A percentile compares a stretch with the other conserved stretches of the same genome.
phyloP scores from a whole-genome alignment of 1,284 basidiomycete species.

The Pseudozyma flocculosa region DNA sequence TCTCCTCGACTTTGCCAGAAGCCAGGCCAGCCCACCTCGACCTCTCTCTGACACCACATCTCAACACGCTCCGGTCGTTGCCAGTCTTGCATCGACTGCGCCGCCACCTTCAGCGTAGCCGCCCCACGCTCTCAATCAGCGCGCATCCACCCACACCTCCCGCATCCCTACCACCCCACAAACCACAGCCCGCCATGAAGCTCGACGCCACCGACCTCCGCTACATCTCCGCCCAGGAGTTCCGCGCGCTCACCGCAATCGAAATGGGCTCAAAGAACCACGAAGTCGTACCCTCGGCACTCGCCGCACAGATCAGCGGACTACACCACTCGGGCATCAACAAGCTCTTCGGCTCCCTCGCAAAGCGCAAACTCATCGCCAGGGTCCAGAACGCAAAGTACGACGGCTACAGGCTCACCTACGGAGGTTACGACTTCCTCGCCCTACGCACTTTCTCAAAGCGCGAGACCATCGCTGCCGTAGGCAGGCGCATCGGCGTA shows the following conservation, averaged over 20 bases:
- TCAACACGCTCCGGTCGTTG: no score
- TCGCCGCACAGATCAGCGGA: constrained; percentile 89
- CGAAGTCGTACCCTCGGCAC: constrained; percentile 83
- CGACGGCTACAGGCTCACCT: constrained; percentile 94
- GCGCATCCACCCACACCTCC: constrained; percentile 1
- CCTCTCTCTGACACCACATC: no score
- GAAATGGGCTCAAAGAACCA: constrained; percentile 99
- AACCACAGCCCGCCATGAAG: constrained; percentile 65
- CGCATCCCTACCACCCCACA: constrained; percentile 3
- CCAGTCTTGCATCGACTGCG: no score
- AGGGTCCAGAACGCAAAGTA: constrained; percentile 90
- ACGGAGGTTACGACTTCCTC: constrained; percentile 94
- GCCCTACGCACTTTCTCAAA: constrained; percentile 91
- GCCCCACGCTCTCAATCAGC: background rate
- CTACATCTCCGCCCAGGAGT: constrained; percentile 89
- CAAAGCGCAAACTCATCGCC: constrained; percentile 86
- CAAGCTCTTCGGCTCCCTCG: constrained; percentile 84
- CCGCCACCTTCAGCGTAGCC: no score
- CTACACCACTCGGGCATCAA: constrained; percentile 88
- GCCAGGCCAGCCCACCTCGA: no score
- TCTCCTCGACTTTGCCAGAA: no score
- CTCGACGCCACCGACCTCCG: constrained; percentile 91
- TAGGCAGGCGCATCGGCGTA: constrained; percentile 96
- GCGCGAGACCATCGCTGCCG: constrained; percentile 58
- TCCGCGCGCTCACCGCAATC: constrained; percentile 88